Evolutionary conservation across 129 eudicot genomes (phyloP), one percentile per base, ranked within the genome.

Genomic region (Helianthus tuberosus): DNA sequence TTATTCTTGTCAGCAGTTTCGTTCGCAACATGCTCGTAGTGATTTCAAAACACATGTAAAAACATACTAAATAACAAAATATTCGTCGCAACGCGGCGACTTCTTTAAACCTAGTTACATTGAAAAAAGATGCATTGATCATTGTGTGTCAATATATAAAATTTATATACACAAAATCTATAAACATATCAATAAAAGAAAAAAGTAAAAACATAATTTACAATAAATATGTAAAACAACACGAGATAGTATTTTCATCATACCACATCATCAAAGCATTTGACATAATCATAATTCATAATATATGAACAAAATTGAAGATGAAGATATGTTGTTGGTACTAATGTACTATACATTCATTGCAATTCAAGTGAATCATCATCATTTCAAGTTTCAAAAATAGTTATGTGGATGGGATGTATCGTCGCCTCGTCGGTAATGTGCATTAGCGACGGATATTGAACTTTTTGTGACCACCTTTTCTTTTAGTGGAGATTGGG

Each of bases 281-380:
- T 2, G 25, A 11, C 74, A 69, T 8, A 69, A 69, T 55, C 36
- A 55, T 55, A 8, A 55, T 8, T 35, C 32, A 69, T 69, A 14
- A n/a, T 6, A 15, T 35, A 29, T 47, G 8, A 47, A 1, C n/a
- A 53, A 52, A 69, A 36, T 69, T 51, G 63, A 69, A 69, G 36
- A 38, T 52, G 14, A 69, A 69, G 75, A 35, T 32, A 52, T 53
- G 74, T 69, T 35, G 49, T 68, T 48, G 23, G 73, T 49, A 68
- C 48, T 6, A 53, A n/a, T 1, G 6, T 17, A 55, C 25, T 16
- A 51, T 52, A 32, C 62, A 32, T 51, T 32, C 32, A n/a, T 69
- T 50, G 16, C 73, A 49, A 46, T 44, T 67, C 11, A 50, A 43
- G 43, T 5, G 10, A 44, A 66, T 43, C 36, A 27, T 23, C 57